Conservation (phyloP, 1,284 basidiomycete species). For the Ganoderma leucocontextum region DNA sequence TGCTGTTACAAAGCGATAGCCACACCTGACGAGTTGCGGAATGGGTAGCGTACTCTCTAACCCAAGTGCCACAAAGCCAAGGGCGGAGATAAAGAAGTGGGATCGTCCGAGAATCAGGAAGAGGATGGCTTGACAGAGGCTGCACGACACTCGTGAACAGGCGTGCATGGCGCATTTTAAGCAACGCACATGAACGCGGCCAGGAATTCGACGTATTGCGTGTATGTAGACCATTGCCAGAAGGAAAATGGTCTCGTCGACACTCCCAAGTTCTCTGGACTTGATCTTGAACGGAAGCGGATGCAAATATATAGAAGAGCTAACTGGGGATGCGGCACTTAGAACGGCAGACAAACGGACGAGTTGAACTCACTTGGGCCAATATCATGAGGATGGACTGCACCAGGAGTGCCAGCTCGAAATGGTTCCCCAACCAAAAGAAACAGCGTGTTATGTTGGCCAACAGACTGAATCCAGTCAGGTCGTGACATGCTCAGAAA, state of each 20-base stretch:
- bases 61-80: slow-evolving; percentile 84
- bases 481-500: not conserved
- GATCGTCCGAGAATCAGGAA: slow-evolving; percentile 80
- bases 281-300: slow-evolving; percentile 64
- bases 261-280: slow-evolving; percentile 63
- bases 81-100: slow-evolving; percentile 65
- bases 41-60: slow-evolving; percentile 86
- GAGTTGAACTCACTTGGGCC: slow-evolving; percentile 68
- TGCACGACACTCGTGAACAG: slow-evolving; percentile 41
- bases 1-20: slow-evolving; percentile 25
- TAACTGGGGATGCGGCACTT: slow-evolving; percentile 52
- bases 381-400: slow-evolving; percentile 86
- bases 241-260: slow-evolving; percentile 79
- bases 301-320: slow-evolving; percentile 83
- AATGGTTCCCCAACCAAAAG: slow-evolving; percentile 86
- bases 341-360: slow-evolving; percentile 13
- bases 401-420: slow-evolving; percentile 78
- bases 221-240: slow-evolving; percentile 87
- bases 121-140: slow-evolving; percentile 73
- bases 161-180: not conserved
- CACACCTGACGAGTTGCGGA: slow-evolving; percentile 78
- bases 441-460: slow-evolving; percentile 88
- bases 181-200: slow-evolving; percentile 75
- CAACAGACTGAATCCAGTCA: slow-evolving; percentile 57
- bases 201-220: slow-evolving; percentile 84